These are phyloP conservation scores for Metschnikowia arizonensis DNA, from an alignment of 805 yeast genomes.

Conservation along the genomic window DNA sequence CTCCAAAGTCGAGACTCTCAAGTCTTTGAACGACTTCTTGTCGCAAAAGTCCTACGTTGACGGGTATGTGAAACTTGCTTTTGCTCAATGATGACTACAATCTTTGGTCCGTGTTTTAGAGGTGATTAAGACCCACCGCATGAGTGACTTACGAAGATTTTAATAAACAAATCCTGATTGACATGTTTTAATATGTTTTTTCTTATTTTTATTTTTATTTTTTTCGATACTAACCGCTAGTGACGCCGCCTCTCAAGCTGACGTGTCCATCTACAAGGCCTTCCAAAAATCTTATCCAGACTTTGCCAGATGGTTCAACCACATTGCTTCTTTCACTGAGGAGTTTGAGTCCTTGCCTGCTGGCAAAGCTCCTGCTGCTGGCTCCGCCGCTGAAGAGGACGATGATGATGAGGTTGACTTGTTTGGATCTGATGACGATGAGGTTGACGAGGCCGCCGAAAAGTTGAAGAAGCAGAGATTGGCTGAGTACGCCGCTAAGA, in stretches of 20 bases:
- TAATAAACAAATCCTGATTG: constrained; percentile 23
- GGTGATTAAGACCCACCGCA: constrained; percentile 93
- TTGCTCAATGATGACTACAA: constrained; percentile 56
- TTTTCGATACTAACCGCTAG: constrained; percentile 40
- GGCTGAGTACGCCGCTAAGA: constrained; percentile 96
- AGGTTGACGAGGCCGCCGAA: constrained; percentile 96
- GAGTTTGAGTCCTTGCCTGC: constrained; percentile 83
- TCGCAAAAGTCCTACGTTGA: constrained; percentile 92
- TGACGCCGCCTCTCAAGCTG: constrained; percentile 91
- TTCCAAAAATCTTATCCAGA: constrained; percentile 89
- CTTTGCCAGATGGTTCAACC: constrained; percentile 98
- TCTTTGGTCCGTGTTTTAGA: constrained; percentile 96
- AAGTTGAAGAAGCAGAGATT: constrained; percentile 95
- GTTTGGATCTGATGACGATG: constrained; percentile 92
- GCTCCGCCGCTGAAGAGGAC: constrained; percentile 62
- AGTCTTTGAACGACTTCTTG: constrained; percentile 75
- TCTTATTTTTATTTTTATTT: background rate
- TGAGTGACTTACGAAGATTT: constrained; percentile 67
- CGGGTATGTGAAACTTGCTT: constrained; percentile 63
- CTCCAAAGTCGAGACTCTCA: constrained; percentile 62
- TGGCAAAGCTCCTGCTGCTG: constrained; percentile 56
- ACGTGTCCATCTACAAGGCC: constrained; percentile 90
- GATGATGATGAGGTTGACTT: constrained; percentile 93
- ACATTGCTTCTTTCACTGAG: constrained; percentile 88
- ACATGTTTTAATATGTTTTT: too few species aligned